Conservation (phyloP, 495 filamentous ascomycete species). For the Pyronema omphalodes region DNA sequence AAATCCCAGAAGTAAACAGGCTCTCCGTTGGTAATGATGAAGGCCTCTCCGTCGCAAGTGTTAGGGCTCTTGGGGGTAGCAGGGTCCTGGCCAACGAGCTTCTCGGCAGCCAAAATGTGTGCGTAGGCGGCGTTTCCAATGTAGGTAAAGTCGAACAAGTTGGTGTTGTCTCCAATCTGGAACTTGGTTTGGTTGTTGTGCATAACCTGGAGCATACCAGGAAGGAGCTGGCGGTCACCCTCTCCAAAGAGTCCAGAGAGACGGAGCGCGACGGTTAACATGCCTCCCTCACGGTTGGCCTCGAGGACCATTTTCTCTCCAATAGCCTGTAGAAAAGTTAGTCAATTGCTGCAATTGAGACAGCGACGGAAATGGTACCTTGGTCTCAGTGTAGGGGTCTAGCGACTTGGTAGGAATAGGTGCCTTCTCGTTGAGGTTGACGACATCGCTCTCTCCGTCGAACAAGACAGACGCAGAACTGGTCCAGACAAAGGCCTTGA, state of each 20-base stretch:
- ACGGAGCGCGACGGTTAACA: constrained; percentile 64
- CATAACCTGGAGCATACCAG: constrained; percentile 45
- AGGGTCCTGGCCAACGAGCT: constrained; percentile 44
- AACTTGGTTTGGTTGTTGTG: constrained; percentile 49
- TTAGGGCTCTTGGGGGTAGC: constrained; percentile 42
- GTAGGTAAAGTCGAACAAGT: constrained; percentile 74
- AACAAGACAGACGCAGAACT: constrained; percentile 76
- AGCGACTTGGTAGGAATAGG: constrained; percentile 54
- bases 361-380: constrained; percentile 32
- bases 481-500: constrained; percentile 89
- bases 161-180: constrained; percentile 76
- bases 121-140: constrained; percentile 61
- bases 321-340: constrained; percentile 39
- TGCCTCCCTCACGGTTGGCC: constrained; percentile 55
- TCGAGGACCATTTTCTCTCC: constrained; percentile 71
- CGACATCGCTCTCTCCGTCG: constrained; percentile 59
- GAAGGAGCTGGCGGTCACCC: constrained; percentile 48
- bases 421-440: constrained; percentile 80
- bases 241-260: constrained; percentile 68
- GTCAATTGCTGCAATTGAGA: not conserved
- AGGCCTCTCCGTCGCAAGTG: constrained; percentile 80
- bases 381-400: constrained; percentile 85
- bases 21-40: constrained; percentile 84
- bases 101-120: constrained; percentile 50
- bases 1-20: constrained; percentile 97